A percentile compares a stretch with the other conserved stretches of the same genome.
Evolutionary conservation across 345 rosid genomes (phyloP).

Genomic region (Eutrema japonicum): DNA sequence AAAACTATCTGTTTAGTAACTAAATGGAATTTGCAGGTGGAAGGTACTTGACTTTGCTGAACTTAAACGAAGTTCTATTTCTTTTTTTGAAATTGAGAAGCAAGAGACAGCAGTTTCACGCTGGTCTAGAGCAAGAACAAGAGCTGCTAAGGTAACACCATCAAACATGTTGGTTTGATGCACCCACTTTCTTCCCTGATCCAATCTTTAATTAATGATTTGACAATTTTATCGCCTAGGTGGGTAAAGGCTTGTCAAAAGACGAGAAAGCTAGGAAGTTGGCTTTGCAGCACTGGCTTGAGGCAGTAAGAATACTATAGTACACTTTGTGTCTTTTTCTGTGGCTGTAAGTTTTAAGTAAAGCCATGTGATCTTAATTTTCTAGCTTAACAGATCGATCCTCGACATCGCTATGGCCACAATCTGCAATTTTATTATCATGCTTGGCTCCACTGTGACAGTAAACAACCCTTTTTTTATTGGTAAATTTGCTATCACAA

Average conservation of each 20-base stretch:
- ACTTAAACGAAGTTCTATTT: constrained; percentile 86
- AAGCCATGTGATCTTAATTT: constrained; percentile 28
- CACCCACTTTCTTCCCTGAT: not conserved
- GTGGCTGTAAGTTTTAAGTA: constrained; percentile 11
- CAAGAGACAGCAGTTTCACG: constrained; percentile 85
- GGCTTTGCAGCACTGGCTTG: constrained; percentile 97
- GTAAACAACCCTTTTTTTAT: constrained; percentile 84
- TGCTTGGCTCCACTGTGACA: constrained; percentile 84
- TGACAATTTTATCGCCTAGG: constrained; percentile 44
- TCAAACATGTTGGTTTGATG: constrained; percentile 10
- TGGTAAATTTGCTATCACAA: constrained; percentile 55
- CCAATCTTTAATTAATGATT: not conserved
- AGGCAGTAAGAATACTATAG: constrained; percentile 65
- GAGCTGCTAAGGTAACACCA: constrained; percentile 77
- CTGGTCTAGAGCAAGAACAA: constrained; percentile 88
- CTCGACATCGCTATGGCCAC: constrained; percentile 95
- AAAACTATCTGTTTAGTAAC: constrained; percentile 8
- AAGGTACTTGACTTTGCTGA: constrained; percentile 90
- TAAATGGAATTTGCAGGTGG: constrained; percentile 61
- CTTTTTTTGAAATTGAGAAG: constrained; percentile 82
- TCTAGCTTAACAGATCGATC: constrained; percentile 72
- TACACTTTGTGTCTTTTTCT: not conserved
- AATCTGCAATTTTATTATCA: constrained; percentile 88
- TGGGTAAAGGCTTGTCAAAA: constrained; percentile 90
- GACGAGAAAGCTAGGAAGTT: constrained; percentile 83